Conservation (phyloP, 139 green algal genomes). For the Raphidocelis subcapitata region DNA sequence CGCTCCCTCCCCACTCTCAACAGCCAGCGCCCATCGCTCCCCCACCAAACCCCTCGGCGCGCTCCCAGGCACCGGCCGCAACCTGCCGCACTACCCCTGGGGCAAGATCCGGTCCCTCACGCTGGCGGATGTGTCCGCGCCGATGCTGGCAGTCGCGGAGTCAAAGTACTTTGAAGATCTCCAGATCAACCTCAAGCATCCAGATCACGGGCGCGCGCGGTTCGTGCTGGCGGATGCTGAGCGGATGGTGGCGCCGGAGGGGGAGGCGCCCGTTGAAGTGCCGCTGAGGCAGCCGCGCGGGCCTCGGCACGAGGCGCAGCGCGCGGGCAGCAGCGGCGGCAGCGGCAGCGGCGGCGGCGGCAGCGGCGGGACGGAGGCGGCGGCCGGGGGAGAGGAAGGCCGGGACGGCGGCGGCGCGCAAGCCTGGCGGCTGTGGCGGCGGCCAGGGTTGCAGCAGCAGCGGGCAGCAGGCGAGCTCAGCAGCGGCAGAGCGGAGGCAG, state of each 20-base stretch:
- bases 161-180: constrained; percentile 36
- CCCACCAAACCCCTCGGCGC: no score
- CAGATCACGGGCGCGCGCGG: background rate
- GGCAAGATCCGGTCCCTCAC: constrained; percentile 36
- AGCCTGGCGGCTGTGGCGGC: constrained; percentile 8
- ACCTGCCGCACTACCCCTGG: constrained; percentile 66
- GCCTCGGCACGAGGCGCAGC: background rate
- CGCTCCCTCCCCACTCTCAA: no score
- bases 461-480: background rate
- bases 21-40: no score
- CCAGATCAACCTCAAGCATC: constrained; percentile 18
- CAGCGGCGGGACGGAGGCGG: background rate
- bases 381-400: no score
- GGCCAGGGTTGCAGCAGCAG: constrained; percentile 20
- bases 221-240: constrained; percentile 19
- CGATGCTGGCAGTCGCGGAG: constrained; percentile 49
- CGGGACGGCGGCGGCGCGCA: no score
- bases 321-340: background rate
- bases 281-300: background rate
- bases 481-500: background rate
- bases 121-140: constrained; percentile 54
- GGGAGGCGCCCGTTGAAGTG: background rate
- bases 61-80: constrained; percentile 76
- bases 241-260: background rate
- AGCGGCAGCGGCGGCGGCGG: constrained; percentile 1